phyloP scores from a whole-genome alignment of 1,139 yeast species.

The Ogataea hybrid region DNA sequence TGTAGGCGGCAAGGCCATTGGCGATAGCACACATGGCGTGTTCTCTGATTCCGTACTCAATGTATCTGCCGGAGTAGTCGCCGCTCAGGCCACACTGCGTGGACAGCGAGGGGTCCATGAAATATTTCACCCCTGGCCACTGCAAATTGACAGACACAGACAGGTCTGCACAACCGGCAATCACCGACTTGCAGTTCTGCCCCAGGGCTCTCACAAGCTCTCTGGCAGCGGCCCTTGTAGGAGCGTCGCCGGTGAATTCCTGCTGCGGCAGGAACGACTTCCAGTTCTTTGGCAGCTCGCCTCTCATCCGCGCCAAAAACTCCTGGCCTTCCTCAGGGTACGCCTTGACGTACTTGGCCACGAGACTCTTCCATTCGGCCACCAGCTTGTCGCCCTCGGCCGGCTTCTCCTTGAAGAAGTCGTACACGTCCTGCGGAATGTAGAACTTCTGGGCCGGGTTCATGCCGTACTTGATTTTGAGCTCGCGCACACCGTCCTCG shows the following conservation, averaged over 20 bases:
- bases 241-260: conserved; percentile 61
- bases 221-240: conserved; percentile 84
- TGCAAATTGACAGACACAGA: conserved; percentile 94
- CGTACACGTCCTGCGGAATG: conserved; percentile 83
- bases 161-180: conserved; percentile 98
- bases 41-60: conserved; percentile 99
- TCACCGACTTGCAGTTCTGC: conserved; percentile 72
- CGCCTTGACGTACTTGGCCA: conserved; percentile 61
- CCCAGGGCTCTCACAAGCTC: conserved; percentile 87
- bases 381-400: conserved; percentile 64
- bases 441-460: conserved; percentile 79
- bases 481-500: conserved; percentile 87
- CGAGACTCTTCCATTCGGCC: conserved; percentile 67
- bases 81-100: conserved; percentile 54
- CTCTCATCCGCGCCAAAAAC: conserved; percentile 73
- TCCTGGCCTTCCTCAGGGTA: conserved; percentile 83
- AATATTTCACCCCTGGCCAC: conserved; percentile 80
- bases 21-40: conserved; percentile 99
- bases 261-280: conserved; percentile 75
- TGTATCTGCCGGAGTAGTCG: conserved; percentile 87
- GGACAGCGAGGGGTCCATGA: conserved; percentile 79
- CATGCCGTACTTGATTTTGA: conserved; percentile 84
- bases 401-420: conserved; percentile 59
- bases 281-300: conserved; percentile 88
- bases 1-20: conserved; percentile 97